These are phyloP conservation scores for Penstemon barbatus DNA, from an alignment of 257 asterid genomes.

Conservation along the genomic window DNA sequence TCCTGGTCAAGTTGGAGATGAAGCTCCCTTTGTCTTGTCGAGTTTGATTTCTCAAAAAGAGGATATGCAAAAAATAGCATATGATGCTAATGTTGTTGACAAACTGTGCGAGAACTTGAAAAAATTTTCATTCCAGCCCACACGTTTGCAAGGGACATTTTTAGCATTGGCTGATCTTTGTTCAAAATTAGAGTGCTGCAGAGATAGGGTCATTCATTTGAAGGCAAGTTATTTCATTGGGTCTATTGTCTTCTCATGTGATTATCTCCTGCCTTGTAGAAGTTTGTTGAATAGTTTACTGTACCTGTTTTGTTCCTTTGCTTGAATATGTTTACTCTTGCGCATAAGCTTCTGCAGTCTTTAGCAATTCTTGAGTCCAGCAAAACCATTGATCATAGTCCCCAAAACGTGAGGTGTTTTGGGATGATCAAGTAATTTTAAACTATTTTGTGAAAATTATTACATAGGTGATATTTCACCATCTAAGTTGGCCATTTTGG, in stretches of 20 bases:
- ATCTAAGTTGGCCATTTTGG: background rate
- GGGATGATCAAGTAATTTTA: background rate
- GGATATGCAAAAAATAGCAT: constrained; percentile 82
- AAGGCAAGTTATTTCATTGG: constrained; percentile 53
- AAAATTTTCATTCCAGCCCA: constrained; percentile 52
- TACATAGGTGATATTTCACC: background rate
- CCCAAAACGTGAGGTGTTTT: background rate
- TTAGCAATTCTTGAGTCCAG: constrained; percentile 6
- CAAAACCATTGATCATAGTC: background rate
- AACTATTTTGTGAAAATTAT: background rate
- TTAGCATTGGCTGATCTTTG: constrained; percentile 77
- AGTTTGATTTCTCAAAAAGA: constrained; percentile 70
- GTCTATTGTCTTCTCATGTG: constrained; percentile 20
- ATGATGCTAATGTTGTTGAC: constrained; percentile 61
- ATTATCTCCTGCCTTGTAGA: constrained; percentile 22
- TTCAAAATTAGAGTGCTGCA: constrained; percentile 82
- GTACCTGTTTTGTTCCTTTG: constrained; percentile 19
- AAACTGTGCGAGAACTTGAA: constrained; percentile 59
- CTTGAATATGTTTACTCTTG: background rate
- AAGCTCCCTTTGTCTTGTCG: constrained; percentile 79
- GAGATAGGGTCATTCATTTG: constrained; percentile 63
- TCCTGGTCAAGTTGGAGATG: constrained; percentile 95
- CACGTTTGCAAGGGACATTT: constrained; percentile 72
- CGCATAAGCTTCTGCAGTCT: constrained; percentile 18
- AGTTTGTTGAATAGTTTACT: constrained; percentile 4